These are phyloP conservation scores for Canna indica DNA, from an alignment of 176 grass and related monocot genomes.

Conservation along the genomic window DNA sequence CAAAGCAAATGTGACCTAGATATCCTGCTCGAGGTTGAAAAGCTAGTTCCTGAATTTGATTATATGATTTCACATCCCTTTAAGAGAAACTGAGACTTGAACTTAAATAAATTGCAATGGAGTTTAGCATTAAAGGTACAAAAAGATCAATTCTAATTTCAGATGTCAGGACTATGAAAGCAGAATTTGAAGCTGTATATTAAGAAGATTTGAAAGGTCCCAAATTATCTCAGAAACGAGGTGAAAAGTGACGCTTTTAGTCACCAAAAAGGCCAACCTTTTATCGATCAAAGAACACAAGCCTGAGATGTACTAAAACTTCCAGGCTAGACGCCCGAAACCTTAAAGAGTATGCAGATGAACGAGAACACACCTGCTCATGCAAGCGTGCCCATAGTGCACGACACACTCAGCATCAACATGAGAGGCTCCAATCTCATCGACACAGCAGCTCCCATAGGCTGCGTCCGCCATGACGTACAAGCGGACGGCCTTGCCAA, in stretches of 20 bases:
- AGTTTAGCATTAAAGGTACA: neutral
- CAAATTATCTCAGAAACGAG: neutral
- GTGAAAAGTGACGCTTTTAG: neutral
- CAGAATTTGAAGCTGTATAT: neutral
- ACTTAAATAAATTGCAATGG: neutral
- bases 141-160: neutral
- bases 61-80: neutral
- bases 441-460: slow-evolving; percentile 88
- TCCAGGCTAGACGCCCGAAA: neutral
- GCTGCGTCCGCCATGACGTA: slow-evolving; percentile 90
- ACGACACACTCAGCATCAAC: slow-evolving; percentile 75
- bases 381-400: slow-evolving; percentile 92
- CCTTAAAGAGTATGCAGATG: neutral
- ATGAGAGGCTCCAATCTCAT: slow-evolving; percentile 81
- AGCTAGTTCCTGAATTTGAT: neutral
- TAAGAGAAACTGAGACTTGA: neutral
- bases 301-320: neutral
- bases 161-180: neutral
- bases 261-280: neutral
- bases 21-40: neutral
- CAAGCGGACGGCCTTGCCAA: slow-evolving; percentile 29
- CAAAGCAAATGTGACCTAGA: neutral
- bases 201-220: neutral
- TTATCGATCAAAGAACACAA: neutral
- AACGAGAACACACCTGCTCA: slow-evolving; percentile 66